Evolutionary conservation across 129 eudicot genomes (phyloP).

Genomic region (Tagetes erecta): DNA sequence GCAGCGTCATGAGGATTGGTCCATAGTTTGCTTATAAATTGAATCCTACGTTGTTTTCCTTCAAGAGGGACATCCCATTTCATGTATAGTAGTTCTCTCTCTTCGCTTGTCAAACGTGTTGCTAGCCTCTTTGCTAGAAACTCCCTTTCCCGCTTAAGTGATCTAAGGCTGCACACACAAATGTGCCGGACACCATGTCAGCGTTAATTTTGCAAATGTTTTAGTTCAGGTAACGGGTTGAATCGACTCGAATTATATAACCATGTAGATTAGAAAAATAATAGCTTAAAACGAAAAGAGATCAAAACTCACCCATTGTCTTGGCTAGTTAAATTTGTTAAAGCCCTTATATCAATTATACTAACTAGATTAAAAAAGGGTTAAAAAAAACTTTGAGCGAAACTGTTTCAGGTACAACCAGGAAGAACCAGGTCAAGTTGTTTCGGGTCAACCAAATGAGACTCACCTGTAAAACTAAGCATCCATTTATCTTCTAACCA

Average conservation of each 20-base stretch:
- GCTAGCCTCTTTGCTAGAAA: slow-evolving; percentile 81
- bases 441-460: neutral
- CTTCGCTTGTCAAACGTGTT: slow-evolving; percentile 67
- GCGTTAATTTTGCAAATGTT: neutral
- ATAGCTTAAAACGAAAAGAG: neutral
- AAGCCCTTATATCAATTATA: neutral
- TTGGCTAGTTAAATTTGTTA: neutral
- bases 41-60: slow-evolving; percentile 86
- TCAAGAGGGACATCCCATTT: slow-evolving; percentile 94
- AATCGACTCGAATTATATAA: neutral
- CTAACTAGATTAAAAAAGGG: neutral
- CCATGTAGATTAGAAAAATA: neutral
- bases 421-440: neutral
- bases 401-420: neutral
- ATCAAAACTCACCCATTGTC: neutral
- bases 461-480: neutral
- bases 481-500: neutral
- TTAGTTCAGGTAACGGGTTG: neutral
- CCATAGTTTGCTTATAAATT: slow-evolving; percentile 86
- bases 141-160: slow-evolving; percentile 86
- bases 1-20: slow-evolving; percentile 65
- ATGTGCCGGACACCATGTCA: too few species aligned
- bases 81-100: slow-evolving; percentile 69
- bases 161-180: slow-evolving; percentile 58
- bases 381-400: neutral